These are phyloP conservation scores for Heliocybe sulcata DNA, from an alignment of 1,284 basidiomycete species.

Conservation along the genomic window DNA sequence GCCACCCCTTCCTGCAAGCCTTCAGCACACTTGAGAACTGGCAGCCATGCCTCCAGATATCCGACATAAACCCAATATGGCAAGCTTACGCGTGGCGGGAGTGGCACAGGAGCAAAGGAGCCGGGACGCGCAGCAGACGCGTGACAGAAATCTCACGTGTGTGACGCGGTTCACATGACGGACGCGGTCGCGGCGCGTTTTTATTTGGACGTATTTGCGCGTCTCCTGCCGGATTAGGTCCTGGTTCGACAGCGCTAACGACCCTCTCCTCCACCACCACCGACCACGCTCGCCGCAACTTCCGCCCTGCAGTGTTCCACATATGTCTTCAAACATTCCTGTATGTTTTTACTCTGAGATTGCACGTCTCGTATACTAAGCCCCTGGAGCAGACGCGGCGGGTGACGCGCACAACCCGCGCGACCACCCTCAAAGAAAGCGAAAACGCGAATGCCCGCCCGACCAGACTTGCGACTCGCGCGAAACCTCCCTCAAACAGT, in stretches of 20 bases:
- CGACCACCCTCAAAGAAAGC: slow-evolving; percentile 48
- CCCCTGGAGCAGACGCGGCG: slow-evolving; percentile 42
- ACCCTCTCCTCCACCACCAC: background rate
- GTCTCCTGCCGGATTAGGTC: background rate
- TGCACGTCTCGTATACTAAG: background rate
- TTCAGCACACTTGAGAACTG: background rate
- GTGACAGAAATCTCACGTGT: background rate
- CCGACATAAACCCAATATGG: background rate
- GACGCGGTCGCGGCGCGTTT: background rate
- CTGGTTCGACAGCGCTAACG: background rate
- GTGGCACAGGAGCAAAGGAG: background rate
- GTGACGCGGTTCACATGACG: background rate
- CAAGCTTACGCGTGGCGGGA: background rate
- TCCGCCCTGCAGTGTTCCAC: too few species aligned
- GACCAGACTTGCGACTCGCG: slow-evolving; percentile 44
- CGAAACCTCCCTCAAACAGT: slow-evolving; percentile 44
- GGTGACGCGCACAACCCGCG: slow-evolving; percentile 42
- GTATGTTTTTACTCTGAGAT: slow-evolving; percentile 6
- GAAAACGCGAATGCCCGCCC: slow-evolving; percentile 51
- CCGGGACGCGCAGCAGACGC: background rate
- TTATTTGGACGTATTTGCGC: background rate
- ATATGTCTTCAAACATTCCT: slow-evolving; percentile 12
- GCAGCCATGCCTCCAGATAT: background rate
- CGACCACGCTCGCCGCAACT: too few species aligned
- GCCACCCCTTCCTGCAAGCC: background rate